A percentile compares a stretch with the other conserved stretches of the same genome.
These are phyloP conservation scores for Eucalyptus erythrocorys DNA, from an alignment of 345 rosid species.

Conservation along the genomic window DNA sequence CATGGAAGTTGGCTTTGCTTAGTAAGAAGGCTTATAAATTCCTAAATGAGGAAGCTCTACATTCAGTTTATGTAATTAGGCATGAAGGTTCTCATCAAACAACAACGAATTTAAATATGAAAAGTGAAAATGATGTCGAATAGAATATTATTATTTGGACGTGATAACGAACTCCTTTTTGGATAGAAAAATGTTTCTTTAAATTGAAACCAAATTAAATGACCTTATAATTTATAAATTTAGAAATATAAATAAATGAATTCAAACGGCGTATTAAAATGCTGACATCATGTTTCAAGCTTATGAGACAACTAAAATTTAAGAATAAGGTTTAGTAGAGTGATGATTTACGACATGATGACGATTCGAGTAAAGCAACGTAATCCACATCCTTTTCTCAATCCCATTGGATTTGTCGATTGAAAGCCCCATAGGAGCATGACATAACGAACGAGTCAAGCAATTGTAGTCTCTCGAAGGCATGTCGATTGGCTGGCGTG, in stretches of 20 bases:
- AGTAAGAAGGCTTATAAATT: background rate
- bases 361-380: background rate
- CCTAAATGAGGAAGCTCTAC: background rate
- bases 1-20: background rate
- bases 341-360: accelerated
- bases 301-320: background rate
- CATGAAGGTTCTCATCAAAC: background rate
- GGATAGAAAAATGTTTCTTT: background rate
- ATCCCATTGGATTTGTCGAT: accelerated
- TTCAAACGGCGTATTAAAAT: too few relatives aligned
- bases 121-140: background rate
- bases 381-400: accelerated
- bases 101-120: background rate
- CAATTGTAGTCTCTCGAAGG: background rate
- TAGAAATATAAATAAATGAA: too few relatives aligned
- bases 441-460: background rate
- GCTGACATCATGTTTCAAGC: background rate
- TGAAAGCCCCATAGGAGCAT: accelerated
- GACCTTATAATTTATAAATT: background rate
- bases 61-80: background rate
- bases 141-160: background rate
- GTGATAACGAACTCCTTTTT: accelerated
- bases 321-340: background rate
- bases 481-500: background rate
- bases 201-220: background rate